phyloP scores from a whole-genome alignment of 2,329 filamentous ascomycete genomes.

The Pseudopithomyces maydicus region DNA sequence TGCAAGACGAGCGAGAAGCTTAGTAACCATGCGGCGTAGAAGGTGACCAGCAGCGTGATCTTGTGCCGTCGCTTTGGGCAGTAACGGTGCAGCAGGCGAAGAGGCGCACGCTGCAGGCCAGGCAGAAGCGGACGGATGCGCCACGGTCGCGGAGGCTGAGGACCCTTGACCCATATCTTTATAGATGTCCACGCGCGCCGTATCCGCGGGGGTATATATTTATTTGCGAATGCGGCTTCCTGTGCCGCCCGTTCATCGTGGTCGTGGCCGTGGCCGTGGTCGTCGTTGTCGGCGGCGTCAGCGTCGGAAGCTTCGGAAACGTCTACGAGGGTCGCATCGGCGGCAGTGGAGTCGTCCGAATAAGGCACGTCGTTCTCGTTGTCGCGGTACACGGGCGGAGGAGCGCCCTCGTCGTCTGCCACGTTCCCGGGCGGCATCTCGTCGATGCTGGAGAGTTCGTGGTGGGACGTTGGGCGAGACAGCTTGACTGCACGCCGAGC shows the following conservation, averaged over 20 bases:
- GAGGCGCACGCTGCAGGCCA: constrained; percentile 68
- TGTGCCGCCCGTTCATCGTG: constrained; percentile 29
- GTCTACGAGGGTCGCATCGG: constrained; percentile 25
- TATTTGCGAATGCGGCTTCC: constrained; percentile 26
- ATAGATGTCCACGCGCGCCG: constrained; percentile 44
- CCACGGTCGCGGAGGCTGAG: constrained; percentile 54
- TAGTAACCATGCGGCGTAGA: constrained; percentile 70
- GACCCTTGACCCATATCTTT: constrained; percentile 55
- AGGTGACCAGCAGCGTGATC: constrained; percentile 62
- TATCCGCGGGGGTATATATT: constrained; percentile 60
- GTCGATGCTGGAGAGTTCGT: constrained; percentile 35
- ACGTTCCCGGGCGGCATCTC: constrained; percentile 30
- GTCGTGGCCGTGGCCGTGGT: no score
- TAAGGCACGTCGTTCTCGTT: constrained; percentile 30
- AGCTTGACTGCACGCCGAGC: constrained; percentile 21
- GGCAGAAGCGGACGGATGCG: constrained; percentile 64
- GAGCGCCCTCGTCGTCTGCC: constrained; percentile 30
- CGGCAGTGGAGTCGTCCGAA: constrained; percentile 30
- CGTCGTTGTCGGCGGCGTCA: no score
- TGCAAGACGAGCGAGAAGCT: constrained; percentile 72
- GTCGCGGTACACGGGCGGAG: constrained; percentile 39
- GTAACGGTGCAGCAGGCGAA: constrained; percentile 65
- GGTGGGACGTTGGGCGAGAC: constrained; percentile 37
- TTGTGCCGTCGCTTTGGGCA: constrained; percentile 66
- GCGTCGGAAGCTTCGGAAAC: constrained; percentile 38